Base-by-base conservation (phyloP, 768 basidiomycete species). In the Lactarius indigo region DNA sequence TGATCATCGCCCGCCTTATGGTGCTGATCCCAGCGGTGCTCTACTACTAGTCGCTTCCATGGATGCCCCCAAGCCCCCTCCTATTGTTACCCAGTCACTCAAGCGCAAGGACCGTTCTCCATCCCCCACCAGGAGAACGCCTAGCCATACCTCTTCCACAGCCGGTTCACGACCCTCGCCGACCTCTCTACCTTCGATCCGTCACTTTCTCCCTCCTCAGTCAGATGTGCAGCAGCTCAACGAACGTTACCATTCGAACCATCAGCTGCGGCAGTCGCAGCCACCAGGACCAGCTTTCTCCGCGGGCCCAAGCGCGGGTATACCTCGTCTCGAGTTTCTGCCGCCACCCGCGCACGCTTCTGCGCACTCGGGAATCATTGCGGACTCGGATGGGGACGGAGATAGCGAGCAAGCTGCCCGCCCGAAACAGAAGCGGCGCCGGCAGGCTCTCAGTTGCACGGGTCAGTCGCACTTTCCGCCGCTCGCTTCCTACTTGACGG, bases 401-500 rank as follows among this genome's bases (percentile, higher is more conserved):
- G 68, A 69, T 55, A 57, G 61, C 12, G 82, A 82, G 55, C 74
- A 76, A 15, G 83, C 81, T 59, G 82, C 82, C 50, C 90, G 86
- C 18, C 86, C 86, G 18, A 92, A 92, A 82, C 92, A 92, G 84
- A 93, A 91, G 77, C 80, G 91, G 61, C 82, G 91, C 61, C 79
- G 91, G 55, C 91, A 93, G 74, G 91, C 91, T 44, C 78, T 93
- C 71, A 93, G 91, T 74, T 93, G 91, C 76, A 93, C 91, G 61
- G 91, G 91, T 91, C 75, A 78, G 83, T 78, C 52, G 52, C 64
- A 33, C 70, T 68, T 68, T 69, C 61, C 57, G 61, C 61, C 65
- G 47, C 57, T 66, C 65, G 61, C 57, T 66, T 63, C 65, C 58
- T 64, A 67, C 71, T 72, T 70, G 66, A 65, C 68, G 69, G 71